phyloP scores from a whole-genome alignment of 768 basidiomycete genomes.

The Postia placenta region DNA sequence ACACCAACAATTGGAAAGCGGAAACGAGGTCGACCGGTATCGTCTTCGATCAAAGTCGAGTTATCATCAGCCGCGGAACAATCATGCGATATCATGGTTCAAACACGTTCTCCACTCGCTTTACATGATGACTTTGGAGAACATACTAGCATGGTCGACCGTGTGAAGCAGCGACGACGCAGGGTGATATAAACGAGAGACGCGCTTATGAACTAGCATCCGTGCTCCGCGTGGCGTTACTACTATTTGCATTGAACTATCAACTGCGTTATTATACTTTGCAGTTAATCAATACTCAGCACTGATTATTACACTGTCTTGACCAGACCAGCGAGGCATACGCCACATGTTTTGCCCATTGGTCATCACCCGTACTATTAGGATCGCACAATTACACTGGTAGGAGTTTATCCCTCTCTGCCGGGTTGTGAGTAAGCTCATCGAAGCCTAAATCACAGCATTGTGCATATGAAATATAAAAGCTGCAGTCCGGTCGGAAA shows the following conservation, averaged over 20 bases:
- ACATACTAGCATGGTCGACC: slow-evolving; percentile 16
- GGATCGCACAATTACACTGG: too few species aligned
- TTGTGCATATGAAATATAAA: too few species aligned
- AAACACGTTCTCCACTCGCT: not conserved
- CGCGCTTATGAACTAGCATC: too few species aligned
- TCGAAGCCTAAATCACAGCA: too few species aligned
- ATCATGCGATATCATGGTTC: not conserved
- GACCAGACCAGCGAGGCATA: not conserved
- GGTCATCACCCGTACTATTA: not conserved
- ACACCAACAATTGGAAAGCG: not conserved
- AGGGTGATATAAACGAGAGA: not conserved
- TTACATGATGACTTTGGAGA: not conserved
- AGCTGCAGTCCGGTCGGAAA: too few species aligned
- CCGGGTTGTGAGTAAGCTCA: too few species aligned
- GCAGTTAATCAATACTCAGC: not conserved
- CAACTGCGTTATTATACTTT: not conserved
- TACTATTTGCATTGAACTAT: not conserved
- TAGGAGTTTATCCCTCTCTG: too few species aligned
- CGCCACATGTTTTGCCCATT: not conserved
- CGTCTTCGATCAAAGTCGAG: not conserved
- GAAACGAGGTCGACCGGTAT: not conserved
- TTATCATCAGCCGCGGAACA: not conserved
- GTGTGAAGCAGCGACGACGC: slow-evolving; percentile 15
- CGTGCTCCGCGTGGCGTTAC: too few species aligned
- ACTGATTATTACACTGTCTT: not conserved